Evolutionary conservation across 345 rosid species (phyloP), one percentile per base, ranked within the genome.

Genomic region (Hypericum perforatum): DNA sequence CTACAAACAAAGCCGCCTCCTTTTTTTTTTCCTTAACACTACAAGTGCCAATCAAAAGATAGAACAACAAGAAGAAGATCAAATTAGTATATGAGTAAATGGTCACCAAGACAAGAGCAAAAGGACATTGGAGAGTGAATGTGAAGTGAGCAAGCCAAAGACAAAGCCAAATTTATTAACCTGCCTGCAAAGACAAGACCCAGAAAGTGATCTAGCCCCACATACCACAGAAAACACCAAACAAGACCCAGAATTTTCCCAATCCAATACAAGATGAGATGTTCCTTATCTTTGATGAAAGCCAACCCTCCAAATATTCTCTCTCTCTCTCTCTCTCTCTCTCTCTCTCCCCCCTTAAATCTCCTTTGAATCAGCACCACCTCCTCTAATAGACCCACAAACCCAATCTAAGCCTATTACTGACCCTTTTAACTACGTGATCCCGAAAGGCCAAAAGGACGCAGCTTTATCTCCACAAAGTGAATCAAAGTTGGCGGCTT

Each of bases 351-450:
- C 12, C 11, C 5, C 8, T 4, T 9, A 3, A 37, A 29, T 42
- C 53, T 49, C 71, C 81, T 73, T 67, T 70, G 76, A 70, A 73
- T 76, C 75, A 76, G 75, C 76, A 76, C 67, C 67, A 43, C 58
- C 68, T 55, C 61, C 32, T 22, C 32, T 22, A 22, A 22, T 22
- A 22, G 32, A 22, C 32, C 32, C 32, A 22, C 2, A 22, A 22
- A 22, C 32, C 1, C 32, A 22, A 22, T 22, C 32, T 22, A 22
- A 22, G 32, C 32, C 32, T 22, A 22, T 22, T 22, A 22, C 32
- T 22, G 32, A 22, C 32, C 32, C 32, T 22, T 22, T 22, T 1
- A 22, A 22, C 32, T 22, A 22, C 32, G 32, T 22, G 32, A 22
- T 1, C 32, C 32, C 32, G 2, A 22, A 22, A 22, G 32, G 32